Percentiles rank a stretch among this genome's conserved stretches.
Conservation (phyloP, 2,329 filamentous ascomycete species). For the Graphilbum fragrans region DNA sequence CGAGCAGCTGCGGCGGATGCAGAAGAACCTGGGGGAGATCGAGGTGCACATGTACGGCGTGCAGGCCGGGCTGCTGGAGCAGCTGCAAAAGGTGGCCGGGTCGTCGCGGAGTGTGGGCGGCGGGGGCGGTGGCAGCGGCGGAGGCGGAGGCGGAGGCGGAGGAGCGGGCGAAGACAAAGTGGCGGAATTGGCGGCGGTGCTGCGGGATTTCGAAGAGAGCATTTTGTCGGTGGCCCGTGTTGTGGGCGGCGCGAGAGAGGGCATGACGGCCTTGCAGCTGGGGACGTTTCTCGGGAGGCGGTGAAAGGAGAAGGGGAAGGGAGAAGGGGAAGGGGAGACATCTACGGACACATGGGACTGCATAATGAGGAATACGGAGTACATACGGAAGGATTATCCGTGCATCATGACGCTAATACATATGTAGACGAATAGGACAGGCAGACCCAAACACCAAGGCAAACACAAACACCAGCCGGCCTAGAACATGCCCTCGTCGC, state of each 20-base stretch:
- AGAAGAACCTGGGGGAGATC: slow-evolving; percentile 48
- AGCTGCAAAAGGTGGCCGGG: slow-evolving; percentile 37
- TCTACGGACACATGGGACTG: background rate
- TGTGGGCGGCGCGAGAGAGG: slow-evolving; percentile 47
- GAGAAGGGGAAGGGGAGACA: background rate
- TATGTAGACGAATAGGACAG: too few species aligned
- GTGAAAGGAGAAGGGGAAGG: slow-evolving; percentile 7
- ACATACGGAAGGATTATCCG: background rate
- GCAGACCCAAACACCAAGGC: background rate
- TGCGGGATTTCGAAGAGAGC: slow-evolving; percentile 53
- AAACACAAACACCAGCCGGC: background rate
- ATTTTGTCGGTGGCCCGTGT: slow-evolving; percentile 51
- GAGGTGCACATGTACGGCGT: slow-evolving; percentile 53
- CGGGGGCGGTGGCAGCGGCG: slow-evolving; percentile 18
- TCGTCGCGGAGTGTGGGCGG: slow-evolving; percentile 6
- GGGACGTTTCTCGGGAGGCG: slow-evolving; percentile 30
- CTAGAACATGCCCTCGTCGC: slow-evolving; percentile 15
- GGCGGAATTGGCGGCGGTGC: slow-evolving; percentile 41
- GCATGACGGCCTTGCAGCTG: slow-evolving; percentile 44
- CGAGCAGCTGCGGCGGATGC: slow-evolving; percentile 42
- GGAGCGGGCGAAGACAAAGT: slow-evolving; percentile 30
- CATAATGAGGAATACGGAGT: background rate
- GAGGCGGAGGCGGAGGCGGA: slow-evolving; percentile 20
- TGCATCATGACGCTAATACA: too few species aligned
- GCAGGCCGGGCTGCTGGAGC: slow-evolving; percentile 46